Percentiles rank a stretch among this genome's conserved stretches.
Conservation (phyloP, 345 rosid species). For the Geranium rotundifolium region DNA sequence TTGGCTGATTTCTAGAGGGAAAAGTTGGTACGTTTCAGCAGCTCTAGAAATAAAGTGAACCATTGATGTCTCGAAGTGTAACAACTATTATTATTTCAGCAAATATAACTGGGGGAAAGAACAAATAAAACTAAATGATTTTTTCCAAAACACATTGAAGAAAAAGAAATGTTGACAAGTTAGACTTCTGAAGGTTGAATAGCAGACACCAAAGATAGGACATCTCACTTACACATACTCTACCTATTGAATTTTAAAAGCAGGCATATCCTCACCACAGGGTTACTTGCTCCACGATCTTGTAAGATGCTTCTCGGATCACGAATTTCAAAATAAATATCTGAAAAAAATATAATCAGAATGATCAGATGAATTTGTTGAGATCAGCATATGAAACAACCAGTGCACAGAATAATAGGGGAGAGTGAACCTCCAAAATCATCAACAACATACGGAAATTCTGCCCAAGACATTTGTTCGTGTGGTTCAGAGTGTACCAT, state of each 20-base stretch:
- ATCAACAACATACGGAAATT: slow-evolving; percentile 68
- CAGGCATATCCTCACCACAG: slow-evolving; percentile 55
- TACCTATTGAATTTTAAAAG: slow-evolving; percentile 1
- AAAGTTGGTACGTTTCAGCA: no score
- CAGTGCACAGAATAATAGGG: not conserved
- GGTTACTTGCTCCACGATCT: slow-evolving; percentile 82
- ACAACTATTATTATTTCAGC: no score
- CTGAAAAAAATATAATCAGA: slow-evolving; percentile 23
- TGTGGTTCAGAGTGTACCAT: slow-evolving; percentile 77
- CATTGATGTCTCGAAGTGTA: no score
- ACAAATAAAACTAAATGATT: no score
- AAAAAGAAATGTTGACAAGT: no score
- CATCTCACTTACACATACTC: not conserved
- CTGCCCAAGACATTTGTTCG: slow-evolving; percentile 74
- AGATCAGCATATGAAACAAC: no score
- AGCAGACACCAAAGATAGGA: not conserved
- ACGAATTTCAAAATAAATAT: slow-evolving; percentile 70
- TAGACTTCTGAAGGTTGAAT: no score
- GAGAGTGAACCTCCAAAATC: slow-evolving; percentile 75
- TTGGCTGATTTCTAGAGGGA: no score
- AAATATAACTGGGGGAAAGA: no score
- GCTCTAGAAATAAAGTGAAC: no score
- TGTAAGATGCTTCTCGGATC: slow-evolving; percentile 64
- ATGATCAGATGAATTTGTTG: slow-evolving; percentile 4
- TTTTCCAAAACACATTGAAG: no score